Evolutionary conservation across 768 basidiomycete species (phyloP).

Genomic region (Boletus patriciae): DNA sequence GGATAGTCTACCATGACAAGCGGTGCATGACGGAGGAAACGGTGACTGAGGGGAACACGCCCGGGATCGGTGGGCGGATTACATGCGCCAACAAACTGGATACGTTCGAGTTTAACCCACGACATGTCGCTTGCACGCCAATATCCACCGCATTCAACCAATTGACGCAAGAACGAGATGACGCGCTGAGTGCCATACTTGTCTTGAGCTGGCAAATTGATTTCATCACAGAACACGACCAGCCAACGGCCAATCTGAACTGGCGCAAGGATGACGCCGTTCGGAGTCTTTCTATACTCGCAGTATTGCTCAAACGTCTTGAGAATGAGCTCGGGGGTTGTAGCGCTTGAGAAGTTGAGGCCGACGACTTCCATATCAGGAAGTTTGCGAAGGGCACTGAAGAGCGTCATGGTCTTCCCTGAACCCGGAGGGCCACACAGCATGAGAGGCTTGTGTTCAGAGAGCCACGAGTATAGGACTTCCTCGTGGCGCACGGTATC

Average conservation of each 20-base stretch:
- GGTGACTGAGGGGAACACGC: slow-evolving; percentile 95
- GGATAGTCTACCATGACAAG: slow-evolving; percentile 99
- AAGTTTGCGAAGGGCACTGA: slow-evolving; percentile 94
- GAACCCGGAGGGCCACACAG: slow-evolving; percentile 99
- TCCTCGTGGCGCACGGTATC: slow-evolving; percentile 99
- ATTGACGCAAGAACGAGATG: slow-evolving; percentile 96
- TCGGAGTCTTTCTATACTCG: slow-evolving; percentile 97
- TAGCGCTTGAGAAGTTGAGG: slow-evolving; percentile 98
- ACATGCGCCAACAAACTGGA: slow-evolving; percentile 99
- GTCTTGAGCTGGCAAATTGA: slow-evolving; percentile 95
- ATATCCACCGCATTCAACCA: slow-evolving; percentile 92
- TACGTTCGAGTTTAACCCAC: slow-evolving; percentile 98
- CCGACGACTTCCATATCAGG: slow-evolving; percentile 99
- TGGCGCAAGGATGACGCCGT: slow-evolving; percentile 94
- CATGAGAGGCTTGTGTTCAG: slow-evolving; percentile 97
- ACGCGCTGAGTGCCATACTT: slow-evolving; percentile 99
- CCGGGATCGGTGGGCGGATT: slow-evolving; percentile 99
- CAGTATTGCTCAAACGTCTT: slow-evolving; percentile 99
- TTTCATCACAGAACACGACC: slow-evolving; percentile 99
- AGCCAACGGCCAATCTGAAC: slow-evolving; percentile 96
- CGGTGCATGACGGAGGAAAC: slow-evolving; percentile 97
- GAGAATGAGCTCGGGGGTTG: slow-evolving; percentile 94
- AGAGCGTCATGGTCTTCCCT: slow-evolving; percentile 99
- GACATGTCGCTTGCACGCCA: slow-evolving; percentile 94
- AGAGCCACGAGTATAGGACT: slow-evolving; percentile 97